A percentile compares a stretch with the other conserved stretches of the same genome.
phyloP scores from a whole-genome alignment of 306 rosid species.

The Phaseolus lunatus region DNA sequence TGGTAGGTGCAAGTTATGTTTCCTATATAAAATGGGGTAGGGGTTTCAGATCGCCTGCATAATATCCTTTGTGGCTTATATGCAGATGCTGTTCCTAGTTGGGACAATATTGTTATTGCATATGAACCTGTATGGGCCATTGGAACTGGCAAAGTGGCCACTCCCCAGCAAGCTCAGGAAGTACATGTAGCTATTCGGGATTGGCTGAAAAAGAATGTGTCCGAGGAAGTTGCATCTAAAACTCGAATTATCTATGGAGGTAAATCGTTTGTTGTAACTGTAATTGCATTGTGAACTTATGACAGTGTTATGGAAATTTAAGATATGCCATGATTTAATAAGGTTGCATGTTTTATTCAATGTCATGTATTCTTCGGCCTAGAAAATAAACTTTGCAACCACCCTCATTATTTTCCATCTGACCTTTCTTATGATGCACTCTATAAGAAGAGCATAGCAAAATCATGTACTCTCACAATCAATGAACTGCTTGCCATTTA shows the following conservation, averaged over 20 bases:
- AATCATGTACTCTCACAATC: conserved; percentile 5
- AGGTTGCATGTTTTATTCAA: conserved; percentile 14
- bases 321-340: background rate
- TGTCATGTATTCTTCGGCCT: background rate
- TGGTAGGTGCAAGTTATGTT: conserved; percentile 66
- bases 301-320: conserved; percentile 4
- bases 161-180: conserved; percentile 98
- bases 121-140: conserved; percentile 99
- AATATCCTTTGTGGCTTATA: conserved; percentile 29
- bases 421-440: conserved; percentile 11
- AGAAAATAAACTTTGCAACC: conserved; percentile 4
- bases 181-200: conserved; percentile 92
- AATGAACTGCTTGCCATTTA: conserved; percentile 12
- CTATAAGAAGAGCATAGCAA: background rate
- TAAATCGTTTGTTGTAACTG: conserved; percentile 45
- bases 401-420: background rate
- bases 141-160: conserved; percentile 98
- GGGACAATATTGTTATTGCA: conserved; percentile 93
- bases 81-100: conserved; percentile 90
- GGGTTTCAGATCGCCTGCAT: conserved; percentile 28
- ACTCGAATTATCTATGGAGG: conserved; percentile 97
- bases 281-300: conserved; percentile 32
- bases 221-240: conserved; percentile 91
- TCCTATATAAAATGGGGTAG: conserved; percentile 3
- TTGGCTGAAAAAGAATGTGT: conserved; percentile 86